Evolutionary conservation across 2,329 filamentous ascomycete genomes (phyloP), one percentile per base, ranked within the genome.

Genomic region (Scedosporium dehoogii): DNA sequence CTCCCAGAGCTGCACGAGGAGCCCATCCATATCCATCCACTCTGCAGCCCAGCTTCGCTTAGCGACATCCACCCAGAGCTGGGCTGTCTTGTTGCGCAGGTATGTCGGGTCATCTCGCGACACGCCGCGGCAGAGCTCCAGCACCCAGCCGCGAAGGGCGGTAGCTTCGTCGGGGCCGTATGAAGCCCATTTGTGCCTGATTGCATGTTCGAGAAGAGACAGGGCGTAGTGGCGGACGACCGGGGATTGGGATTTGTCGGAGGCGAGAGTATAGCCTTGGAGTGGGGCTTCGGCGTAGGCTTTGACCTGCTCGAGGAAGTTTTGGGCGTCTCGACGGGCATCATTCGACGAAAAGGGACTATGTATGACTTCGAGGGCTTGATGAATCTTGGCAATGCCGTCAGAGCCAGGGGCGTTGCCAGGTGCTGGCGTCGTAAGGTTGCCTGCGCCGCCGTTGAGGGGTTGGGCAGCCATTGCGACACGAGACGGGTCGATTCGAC

Each of bases 161-260:
- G 78, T 76, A 18, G 85, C 85, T 73, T 96, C 87, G 23, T 86
- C 84, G 29, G 81, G 74, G 21, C 81, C 84, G 70, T 92, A 92
- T 58, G 88, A 84, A 42, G 86, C 83, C 85, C 92, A 96, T 68
- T 85, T 86, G 75, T 96, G 92, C 68, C 88, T 90, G 72, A 97
- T 88, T 56, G 91, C 87, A 74, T 96, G 89, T 70, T 97, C 93
- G 67, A 99, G 84, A 63, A 99, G 82, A 29, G 92, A 96, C 38
- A 99, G 83, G 63, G 92, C 94, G 73, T 96, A 99, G 76, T 97
- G 92, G 68, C 94, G 89, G 63, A 97, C 89, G 62, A 94, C 84
- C 48, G 91, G 85, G 61, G 90, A 83, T 71, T 96, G 91, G 44
- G 82, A 79, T 69, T 81, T 83, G 73, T 94, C 87, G 67, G 85